Base-by-base conservation (phyloP, 768 basidiomycete genomes). In the Suillus hirtellus region DNA sequence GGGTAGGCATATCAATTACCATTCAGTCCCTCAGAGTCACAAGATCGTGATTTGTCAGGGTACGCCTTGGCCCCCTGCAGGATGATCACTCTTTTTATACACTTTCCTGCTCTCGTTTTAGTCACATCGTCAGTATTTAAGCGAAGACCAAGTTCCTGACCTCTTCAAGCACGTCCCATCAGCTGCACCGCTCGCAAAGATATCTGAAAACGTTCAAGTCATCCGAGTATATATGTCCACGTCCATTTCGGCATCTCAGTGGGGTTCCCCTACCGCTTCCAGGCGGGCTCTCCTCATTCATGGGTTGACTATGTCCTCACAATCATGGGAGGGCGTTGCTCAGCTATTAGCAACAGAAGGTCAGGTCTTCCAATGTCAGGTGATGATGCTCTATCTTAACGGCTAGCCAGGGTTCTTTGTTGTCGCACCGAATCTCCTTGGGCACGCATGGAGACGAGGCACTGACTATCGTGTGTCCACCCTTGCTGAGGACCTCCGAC, bases 391-490 rank as follows among this genome's bases (percentile, higher is more conserved):
- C 47, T 12, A 8, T 10, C 34, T 34, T 53, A 34, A 34, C 52
- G 24, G 31, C 10, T 34, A 34, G 10, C 10, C 52, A 53, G 52
- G 31, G 52, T 53, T 27, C 52, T 53, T 53, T 34, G 52, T 53
- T 9, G 52, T 53, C 9, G 31, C 52, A 9, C 31, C 52, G 17
- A 53, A 53, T 53, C 52, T 53, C 31, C 52, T 53, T 53, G 17
- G 52, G 31, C 52, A 53, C 11, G 52, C 52, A 34, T 53, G 31
- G 52, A 53, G 52, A 34, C 52, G 52, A 27, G 27, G 31, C 19
- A 53, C 9, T 31, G 52, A 53, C 52, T 53, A 27, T 53, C 31
- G 31, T 34, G 2, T 53, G 9, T 34, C 31, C 17, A 53, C 31
- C 31, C 52, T 53, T 53, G 52, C 52, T 34, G 52, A 34, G 31